Conservation (phyloP, 805 yeast species). For the Candida patagonica region DNA sequence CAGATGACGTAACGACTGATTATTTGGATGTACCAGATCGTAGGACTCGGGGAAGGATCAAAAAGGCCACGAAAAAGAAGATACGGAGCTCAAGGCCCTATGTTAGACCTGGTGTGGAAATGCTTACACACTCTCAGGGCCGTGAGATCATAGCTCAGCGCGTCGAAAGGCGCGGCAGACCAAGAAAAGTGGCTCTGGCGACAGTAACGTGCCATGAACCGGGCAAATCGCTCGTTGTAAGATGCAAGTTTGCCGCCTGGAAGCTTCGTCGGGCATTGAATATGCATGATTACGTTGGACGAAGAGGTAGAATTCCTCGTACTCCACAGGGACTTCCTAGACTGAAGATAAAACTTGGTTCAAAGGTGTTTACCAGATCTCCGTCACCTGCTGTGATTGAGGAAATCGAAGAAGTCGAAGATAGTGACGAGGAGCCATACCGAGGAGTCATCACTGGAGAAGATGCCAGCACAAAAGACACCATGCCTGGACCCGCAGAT, state of each 20-base stretch:
- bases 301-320: not conserved
- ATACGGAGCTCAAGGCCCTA: not conserved
- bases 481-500: slow-evolving; percentile 51
- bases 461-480: slow-evolving; percentile 49
- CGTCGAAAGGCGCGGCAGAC: slow-evolving; percentile 4
- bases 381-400: slow-evolving; percentile 3
- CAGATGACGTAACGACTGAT: not conserved
- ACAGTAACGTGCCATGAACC: not conserved
- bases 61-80: not conserved
- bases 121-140: not conserved
- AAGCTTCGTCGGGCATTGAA: slow-evolving; percentile 3
- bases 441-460: slow-evolving; percentile 53
- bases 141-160: slow-evolving; percentile 1
- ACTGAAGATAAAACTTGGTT: not conserved
- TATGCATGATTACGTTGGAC: not conserved
- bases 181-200: slow-evolving; percentile 4
- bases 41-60: not conserved
- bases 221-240: not conserved
- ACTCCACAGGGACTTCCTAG: no score
- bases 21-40: no score
- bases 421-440: slow-evolving; percentile 45
- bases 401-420: slow-evolving; percentile 11
- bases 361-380: not conserved
- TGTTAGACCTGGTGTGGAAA: not conserved
- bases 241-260: slow-evolving; percentile 2